These are phyloP conservation scores for Erodium texanum DNA, from an alignment of 441 rosid species.

Conservation along the genomic window DNA sequence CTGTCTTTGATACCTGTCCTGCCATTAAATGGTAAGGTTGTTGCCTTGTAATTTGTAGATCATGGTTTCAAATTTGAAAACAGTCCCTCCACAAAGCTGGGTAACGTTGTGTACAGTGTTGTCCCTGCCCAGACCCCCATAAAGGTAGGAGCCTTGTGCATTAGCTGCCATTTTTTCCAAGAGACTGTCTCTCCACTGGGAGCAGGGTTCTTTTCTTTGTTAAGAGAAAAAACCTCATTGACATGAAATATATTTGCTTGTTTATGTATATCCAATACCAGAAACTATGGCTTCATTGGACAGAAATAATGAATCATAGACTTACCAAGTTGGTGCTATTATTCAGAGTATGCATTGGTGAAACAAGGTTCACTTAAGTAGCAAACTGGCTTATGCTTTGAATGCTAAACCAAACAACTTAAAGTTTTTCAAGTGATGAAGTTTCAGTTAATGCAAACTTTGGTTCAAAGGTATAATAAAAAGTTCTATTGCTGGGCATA, in stretches of 20 bases:
- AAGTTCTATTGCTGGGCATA: neutral
- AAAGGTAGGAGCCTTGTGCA: neutral
- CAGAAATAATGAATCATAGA: neutral
- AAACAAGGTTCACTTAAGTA: neutral
- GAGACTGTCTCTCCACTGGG: neutral
- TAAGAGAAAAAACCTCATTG: neutral
- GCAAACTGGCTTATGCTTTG: neutral
- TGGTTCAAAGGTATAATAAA: neutral
- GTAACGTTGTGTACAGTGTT: neutral
- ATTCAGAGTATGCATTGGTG: neutral
- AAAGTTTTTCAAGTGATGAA: neutral
- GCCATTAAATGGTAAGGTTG: neutral
- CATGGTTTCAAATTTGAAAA: neutral
- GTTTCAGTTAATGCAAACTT: neutral
- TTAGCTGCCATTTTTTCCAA: neutral
- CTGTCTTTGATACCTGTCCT: constrained; percentile 12
- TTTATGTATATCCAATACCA: neutral
- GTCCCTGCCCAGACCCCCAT: too few relatives aligned
- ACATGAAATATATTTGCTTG: too few relatives aligned
- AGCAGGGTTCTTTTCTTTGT: neutral
- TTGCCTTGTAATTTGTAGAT: neutral
- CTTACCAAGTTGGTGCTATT: neutral
- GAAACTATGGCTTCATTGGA: neutral
- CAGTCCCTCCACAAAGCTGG: neutral
- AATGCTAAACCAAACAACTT: neutral